Evolutionary conservation across 371 early-diverging fungal genomes (phyloP).

Genomic region (Mortierella sp.): DNA sequence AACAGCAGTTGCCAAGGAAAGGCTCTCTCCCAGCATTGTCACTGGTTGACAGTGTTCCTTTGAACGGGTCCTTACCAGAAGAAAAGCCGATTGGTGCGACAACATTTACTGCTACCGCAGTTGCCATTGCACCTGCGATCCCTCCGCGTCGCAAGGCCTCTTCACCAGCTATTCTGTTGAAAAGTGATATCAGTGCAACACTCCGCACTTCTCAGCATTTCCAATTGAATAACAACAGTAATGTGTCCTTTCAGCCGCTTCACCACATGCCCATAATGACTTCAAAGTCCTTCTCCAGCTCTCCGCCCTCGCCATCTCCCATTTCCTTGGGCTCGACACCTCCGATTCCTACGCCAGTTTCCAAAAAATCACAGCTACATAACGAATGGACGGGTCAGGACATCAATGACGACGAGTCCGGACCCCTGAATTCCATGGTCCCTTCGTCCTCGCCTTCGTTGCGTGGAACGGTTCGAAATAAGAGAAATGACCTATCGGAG

Average conservation of each 20-base stretch:
- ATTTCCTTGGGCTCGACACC: neutral
- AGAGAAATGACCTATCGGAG: constrained; percentile 3
- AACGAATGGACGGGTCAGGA: constrained; percentile 6
- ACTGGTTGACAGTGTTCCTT: constrained; percentile 1
- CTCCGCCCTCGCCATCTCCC: constrained; percentile 9
- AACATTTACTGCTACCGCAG: no score
- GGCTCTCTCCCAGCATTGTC: constrained; percentile 21
- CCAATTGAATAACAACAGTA: constrained; percentile 1
- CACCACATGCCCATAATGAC: neutral
- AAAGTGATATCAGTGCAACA: neutral
- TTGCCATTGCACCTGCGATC: constrained; percentile 8
- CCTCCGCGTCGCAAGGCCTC: constrained; percentile 38
- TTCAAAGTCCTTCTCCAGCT: constrained; percentile 3
- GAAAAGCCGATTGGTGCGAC: neutral
- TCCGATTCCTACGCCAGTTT: constrained; percentile 15
- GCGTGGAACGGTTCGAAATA: neutral
- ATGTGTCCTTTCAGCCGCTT: neutral
- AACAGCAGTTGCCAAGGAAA: constrained; percentile 14
- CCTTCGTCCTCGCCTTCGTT: constrained; percentile 5
- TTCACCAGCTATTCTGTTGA: constrained; percentile 19
- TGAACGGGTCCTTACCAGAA: neutral
- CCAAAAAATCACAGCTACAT: constrained; percentile 8
- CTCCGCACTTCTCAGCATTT: neutral
- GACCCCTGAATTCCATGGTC: no score
- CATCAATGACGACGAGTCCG: neutral